These are phyloP conservation scores for Verticillium nonalfalfae DNA, from an alignment of 2,329 filamentous ascomycete genomes.

Conservation along the genomic window DNA sequence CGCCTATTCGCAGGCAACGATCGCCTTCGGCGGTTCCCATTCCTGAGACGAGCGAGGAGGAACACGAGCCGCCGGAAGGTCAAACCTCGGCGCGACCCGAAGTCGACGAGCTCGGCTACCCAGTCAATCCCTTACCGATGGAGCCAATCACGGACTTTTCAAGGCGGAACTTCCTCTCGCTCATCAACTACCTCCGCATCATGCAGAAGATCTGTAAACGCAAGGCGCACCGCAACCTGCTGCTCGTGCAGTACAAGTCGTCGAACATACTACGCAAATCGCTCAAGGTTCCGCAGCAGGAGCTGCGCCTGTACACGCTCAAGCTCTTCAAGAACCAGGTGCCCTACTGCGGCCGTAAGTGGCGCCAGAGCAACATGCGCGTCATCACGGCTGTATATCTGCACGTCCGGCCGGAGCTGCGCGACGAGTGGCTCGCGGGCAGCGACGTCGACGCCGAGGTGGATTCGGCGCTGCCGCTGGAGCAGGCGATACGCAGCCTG, in stretches of 20 bases:
- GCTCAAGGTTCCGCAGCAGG: constrained; percentile 81
- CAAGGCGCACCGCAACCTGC: constrained; percentile 89
- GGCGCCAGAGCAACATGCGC: constrained; percentile 97
- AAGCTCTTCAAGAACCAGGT: constrained; percentile 99
- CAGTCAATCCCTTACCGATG: constrained; percentile 61
- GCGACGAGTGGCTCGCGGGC: constrained; percentile 91
- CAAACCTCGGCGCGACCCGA: constrained; percentile 40
- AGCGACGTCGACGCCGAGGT: constrained; percentile 90
- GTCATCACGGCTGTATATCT: constrained; percentile 97
- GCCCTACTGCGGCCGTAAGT: constrained; percentile 95
- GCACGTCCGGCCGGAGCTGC: constrained; percentile 83
- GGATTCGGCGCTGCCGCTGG: constrained; percentile 83
- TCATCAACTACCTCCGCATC: constrained; percentile 90
- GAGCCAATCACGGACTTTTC: constrained; percentile 85
- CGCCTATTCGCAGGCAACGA: constrained; percentile 64
- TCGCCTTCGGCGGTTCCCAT: constrained; percentile 33
- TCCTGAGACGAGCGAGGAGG: constrained; percentile 17
- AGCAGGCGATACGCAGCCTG: constrained; percentile 81
- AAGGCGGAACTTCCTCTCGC: constrained; percentile 89
- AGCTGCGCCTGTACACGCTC: constrained; percentile 86
- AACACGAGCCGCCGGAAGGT: constrained; percentile 20
- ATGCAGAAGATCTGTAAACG: constrained; percentile 97
- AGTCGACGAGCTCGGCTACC: constrained; percentile 85
- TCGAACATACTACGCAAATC: constrained; percentile 87
- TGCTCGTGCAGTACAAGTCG: constrained; percentile 93